Evolutionary conservation across 23 red algal genomes (phyloP).

Genomic region (Gracilaria gracilis): DNA sequence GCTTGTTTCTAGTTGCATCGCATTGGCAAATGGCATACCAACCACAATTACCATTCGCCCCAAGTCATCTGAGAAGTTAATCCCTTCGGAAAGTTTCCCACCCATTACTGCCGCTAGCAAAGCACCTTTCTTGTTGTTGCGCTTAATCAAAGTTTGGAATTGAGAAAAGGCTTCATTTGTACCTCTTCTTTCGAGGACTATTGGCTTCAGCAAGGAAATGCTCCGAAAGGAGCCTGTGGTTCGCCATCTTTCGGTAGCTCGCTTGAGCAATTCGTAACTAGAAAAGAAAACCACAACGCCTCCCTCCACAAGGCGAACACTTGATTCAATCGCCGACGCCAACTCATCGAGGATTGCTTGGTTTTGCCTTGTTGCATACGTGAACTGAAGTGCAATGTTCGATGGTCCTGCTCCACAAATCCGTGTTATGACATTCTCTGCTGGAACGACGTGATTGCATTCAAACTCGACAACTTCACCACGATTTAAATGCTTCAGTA

Average conservation of each 20-base stretch:
- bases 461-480: constrained; percentile 64
- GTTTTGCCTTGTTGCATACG: constrained; percentile 52
- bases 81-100: constrained; percentile 94
- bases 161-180: constrained; percentile 41
- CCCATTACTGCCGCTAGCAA: constrained; percentile 89
- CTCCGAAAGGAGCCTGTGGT: constrained; percentile 18
- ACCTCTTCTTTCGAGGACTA: constrained; percentile 77
- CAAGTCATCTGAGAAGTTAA: constrained; percentile 96
- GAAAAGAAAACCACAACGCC: constrained; percentile 94
- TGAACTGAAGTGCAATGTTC: constrained; percentile 60
- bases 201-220: constrained; percentile 42
- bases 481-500: constrained; percentile 20
- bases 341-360: constrained; percentile 77
- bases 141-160: constrained; percentile 6
- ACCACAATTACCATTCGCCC: constrained; percentile 89
- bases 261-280: constrained; percentile 65
- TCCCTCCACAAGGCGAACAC: constrained; percentile 35
- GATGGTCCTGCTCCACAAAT: constrained; percentile 71
- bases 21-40: constrained; percentile 93
- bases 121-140: constrained; percentile 49
- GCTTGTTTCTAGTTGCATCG: constrained; percentile 57
- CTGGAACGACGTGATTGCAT: constrained; percentile 90
- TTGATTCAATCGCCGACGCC: constrained; percentile 49
- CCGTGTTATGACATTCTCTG: constrained; percentile 72
- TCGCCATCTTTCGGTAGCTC: constrained; percentile 51